These are phyloP conservation scores for Endoconidiophora laricicola DNA, from an alignment of 2,329 filamentous ascomycete genomes.

Conservation along the genomic window DNA sequence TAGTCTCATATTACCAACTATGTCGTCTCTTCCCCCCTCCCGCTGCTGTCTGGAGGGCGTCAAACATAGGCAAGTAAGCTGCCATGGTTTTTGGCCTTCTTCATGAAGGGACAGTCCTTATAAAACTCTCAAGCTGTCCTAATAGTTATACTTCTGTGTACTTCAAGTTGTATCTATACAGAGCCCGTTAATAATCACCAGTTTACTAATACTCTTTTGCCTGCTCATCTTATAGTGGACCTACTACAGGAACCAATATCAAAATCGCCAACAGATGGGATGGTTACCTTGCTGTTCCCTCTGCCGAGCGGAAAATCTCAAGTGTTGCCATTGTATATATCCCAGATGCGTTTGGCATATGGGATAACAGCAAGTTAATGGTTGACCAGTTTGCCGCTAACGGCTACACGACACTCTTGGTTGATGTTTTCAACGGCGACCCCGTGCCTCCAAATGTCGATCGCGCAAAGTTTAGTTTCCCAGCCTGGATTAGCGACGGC, in stretches of 20 bases:
- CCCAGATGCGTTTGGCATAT: slow-evolving; percentile 35
- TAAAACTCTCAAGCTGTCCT: no score
- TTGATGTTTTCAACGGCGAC: slow-evolving; percentile 22
- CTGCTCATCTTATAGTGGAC: slow-evolving; percentile 24
- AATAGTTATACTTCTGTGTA: no score
- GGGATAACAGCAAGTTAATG: slow-evolving; percentile 23
- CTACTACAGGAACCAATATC: slow-evolving; percentile 28
- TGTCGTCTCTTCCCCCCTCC: slow-evolving; percentile 37
- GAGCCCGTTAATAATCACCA: no score
- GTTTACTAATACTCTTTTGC: neutral
- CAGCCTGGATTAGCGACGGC: slow-evolving; percentile 22
- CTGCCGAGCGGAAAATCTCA: slow-evolving; percentile 17
- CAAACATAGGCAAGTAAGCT: slow-evolving; percentile 32
- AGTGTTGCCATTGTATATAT: slow-evolving; percentile 26
- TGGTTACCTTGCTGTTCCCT: slow-evolving; percentile 34
- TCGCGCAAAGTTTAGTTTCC: slow-evolving; percentile 28
- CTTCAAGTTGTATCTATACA: no score
- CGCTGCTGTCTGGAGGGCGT: slow-evolving; percentile 36
- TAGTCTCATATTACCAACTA: slow-evolving; percentile 16
- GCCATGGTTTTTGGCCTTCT: no score
- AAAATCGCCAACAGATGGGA: slow-evolving; percentile 29
- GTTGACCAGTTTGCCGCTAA: slow-evolving; percentile 23
- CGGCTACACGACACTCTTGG: slow-evolving; percentile 21
- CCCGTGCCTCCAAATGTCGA: slow-evolving; percentile 9
- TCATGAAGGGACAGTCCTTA: no score